Base-by-base conservation (phyloP, 1,139 yeast species). In the Pichia sp. region DNA sequence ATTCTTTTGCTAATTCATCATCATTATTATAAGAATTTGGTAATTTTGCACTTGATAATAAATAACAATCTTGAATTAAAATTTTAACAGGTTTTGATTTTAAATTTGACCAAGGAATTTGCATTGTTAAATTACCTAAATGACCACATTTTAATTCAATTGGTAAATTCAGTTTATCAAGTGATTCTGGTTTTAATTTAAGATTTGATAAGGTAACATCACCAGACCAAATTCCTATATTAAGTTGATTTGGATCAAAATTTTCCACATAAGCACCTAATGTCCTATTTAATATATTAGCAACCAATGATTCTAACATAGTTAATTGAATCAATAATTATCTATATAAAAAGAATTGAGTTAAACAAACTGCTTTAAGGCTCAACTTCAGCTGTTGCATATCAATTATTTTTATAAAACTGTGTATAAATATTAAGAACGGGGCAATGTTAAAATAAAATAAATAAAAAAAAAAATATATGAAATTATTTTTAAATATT, bases 151-250 rank as follows among this genome's bases (percentile, higher is more conserved):
- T 77, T n/a, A 94, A 94, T 64, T 89, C 88, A 39, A 92, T 70
- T 0, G 98, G 98, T 42, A 94, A 70, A 56, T 85, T 81, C 57
- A 92, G 76, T 60, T 85, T 78, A 64, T 92, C 98, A 43, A 94
- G 72, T 7, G 97, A 90, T 66, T 83, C 90, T 53, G 81, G 78
- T 66, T 87, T 87, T 51, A 94, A 72, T 54, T 84, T 76, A 54
- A 94, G 73, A 63, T 90, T 82, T 55, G 75, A 75, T 46, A 94
- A 72, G 63, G 87, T 88, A 43, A 90, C 98, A 72, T 92, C 97
- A 33, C 99, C 99, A 60, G 92, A 81, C 96, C 98, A 90, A 40
- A 94, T 90, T 2, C 97, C 98, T 50, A 92, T 90, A 60, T 92
- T 89, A 61, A 92, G 71, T 62, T 90, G 97, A 57, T 86, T 86